A percentile compares a stretch with the other conserved stretches of the same genome.
Evolutionary conservation across 179 eudicot species (phyloP).

Genomic region (Amaranthus tricolor): DNA sequence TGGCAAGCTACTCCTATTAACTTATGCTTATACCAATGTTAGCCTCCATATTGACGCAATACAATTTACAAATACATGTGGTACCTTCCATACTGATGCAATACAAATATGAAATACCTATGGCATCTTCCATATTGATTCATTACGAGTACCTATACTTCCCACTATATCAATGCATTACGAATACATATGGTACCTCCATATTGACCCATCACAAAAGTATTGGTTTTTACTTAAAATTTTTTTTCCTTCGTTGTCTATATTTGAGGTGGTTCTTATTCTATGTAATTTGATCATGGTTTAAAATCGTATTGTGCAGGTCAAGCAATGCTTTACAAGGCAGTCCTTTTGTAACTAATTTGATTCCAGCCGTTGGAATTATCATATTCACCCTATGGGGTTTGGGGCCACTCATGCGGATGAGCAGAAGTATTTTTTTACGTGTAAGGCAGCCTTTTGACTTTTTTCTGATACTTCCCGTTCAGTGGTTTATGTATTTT

Average conservation of each 20-base stretch:
- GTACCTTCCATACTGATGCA: no score
- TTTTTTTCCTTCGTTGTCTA: slow-evolving; percentile 8
- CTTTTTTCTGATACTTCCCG: not conserved
- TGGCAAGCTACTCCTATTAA: no score
- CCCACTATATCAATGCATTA: no score
- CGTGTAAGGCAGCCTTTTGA: slow-evolving; percentile 42
- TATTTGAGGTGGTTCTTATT: not conserved
- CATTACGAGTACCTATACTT: no score
- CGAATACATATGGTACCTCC: no score
- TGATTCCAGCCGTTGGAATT: slow-evolving; percentile 67
- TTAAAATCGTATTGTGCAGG: slow-evolving; percentile 35
- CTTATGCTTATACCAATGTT: no score
- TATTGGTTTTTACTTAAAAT: not conserved
- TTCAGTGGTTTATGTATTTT: not conserved
- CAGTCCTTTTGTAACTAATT: slow-evolving; percentile 51
- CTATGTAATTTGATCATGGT: not conserved
- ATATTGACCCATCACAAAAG: not conserved
- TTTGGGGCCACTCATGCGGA: slow-evolving; percentile 67
- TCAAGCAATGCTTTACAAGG: slow-evolving; percentile 55
- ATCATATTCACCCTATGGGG: slow-evolving; percentile 82
- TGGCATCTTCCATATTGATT: no score
- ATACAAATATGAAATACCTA: no score
- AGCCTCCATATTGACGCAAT: no score
- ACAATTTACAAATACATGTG: no score
- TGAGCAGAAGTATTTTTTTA: slow-evolving; percentile 57